Conservation (phyloP, 2,329 filamentous ascomycete species). For the Thielaviopsis punctulata region DNA sequence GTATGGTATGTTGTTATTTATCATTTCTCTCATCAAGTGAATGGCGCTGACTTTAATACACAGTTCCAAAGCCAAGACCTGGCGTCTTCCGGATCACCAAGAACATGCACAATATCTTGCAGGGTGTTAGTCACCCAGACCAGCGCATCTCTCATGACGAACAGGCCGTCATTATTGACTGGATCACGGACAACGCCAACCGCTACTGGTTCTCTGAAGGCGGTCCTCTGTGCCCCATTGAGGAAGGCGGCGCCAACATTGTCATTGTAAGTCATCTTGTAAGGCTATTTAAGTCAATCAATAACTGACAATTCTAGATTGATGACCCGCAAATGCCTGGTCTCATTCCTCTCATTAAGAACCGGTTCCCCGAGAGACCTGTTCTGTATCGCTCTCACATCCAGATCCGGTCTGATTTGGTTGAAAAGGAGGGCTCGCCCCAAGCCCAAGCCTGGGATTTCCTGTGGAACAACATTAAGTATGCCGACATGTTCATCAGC, state of each 20-base stretch:
- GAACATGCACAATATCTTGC: slow-evolving; percentile 76
- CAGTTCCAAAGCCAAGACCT: slow-evolving; percentile 61
- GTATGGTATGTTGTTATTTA: slow-evolving; percentile 36
- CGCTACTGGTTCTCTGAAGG: slow-evolving; percentile 55
- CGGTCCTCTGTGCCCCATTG: slow-evolving; percentile 46
- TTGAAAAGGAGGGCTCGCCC: slow-evolving; percentile 42
- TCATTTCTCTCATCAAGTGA: too few species aligned
- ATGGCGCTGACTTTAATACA: not conserved
- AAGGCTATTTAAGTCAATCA: not conserved
- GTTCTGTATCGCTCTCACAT: slow-evolving; percentile 73
- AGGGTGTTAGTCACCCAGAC: slow-evolving; percentile 52
- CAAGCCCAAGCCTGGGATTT: slow-evolving; percentile 61
- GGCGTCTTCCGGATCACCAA: slow-evolving; percentile 73
- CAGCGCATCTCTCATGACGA: slow-evolving; percentile 48
- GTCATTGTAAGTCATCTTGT: slow-evolving; percentile 36
- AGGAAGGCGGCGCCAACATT: slow-evolving; percentile 57
- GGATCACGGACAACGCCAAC: slow-evolving; percentile 57
- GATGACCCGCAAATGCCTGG: slow-evolving; percentile 77
- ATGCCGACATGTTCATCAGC: slow-evolving; percentile 64
- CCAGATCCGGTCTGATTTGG: slow-evolving; percentile 60
- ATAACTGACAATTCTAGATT: slow-evolving; percentile 26
- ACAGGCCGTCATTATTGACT: slow-evolving; percentile 45
- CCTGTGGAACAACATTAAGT: slow-evolving; percentile 54
- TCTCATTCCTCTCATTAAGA: slow-evolving; percentile 59
- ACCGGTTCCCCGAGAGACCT: slow-evolving; percentile 51